Evolutionary conservation across 208 protist species (phyloP).

Genomic region (Vickermania spadyakhi): DNA sequence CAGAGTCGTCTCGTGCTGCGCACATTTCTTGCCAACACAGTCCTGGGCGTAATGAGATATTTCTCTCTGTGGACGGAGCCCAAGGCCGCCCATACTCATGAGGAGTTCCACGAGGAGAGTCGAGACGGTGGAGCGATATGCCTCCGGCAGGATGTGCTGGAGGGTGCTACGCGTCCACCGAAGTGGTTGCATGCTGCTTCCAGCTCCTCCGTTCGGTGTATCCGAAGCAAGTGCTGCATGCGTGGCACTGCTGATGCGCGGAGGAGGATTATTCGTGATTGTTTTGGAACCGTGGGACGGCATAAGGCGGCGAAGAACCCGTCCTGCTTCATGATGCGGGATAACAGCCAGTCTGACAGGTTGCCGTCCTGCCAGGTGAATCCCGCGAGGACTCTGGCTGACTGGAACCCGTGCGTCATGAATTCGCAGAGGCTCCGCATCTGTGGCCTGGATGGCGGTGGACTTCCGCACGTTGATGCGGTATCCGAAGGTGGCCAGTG

Average conservation of each 20-base stretch:
- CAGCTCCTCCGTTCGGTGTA: conserved; percentile 9
- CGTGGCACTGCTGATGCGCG: conserved; percentile 10
- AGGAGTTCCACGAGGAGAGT: conserved; percentile 10
- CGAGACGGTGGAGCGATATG: neutral
- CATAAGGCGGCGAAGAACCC: conserved; percentile 6
- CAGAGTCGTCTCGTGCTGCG: conserved; percentile 8
- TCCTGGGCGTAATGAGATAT: conserved; percentile 14
- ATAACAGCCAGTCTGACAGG: conserved; percentile 5
- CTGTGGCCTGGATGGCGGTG: conserved; percentile 4
- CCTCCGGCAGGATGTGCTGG: conserved; percentile 3
- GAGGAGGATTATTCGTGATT: conserved; percentile 12
- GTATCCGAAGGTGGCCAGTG: conserved; percentile 10
- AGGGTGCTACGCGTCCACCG: conserved; percentile 11
- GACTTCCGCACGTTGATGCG: conserved; percentile 18
- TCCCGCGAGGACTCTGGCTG: conserved; percentile 14
- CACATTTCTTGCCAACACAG: conserved; percentile 12
- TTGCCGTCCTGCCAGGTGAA: neutral
- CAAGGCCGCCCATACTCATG: conserved; percentile 14
- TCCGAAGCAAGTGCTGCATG: conserved; percentile 17
- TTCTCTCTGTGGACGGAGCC: conserved; percentile 9
- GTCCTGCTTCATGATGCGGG: conserved; percentile 4
- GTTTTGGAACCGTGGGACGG: neutral
- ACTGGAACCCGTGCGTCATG: neutral
- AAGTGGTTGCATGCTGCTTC: conserved; percentile 10
- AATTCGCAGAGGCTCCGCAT: neutral